Evolutionary conservation across 768 basidiomycete species (phyloP).

Genomic region (Termitomyces eurrhizus): DNA sequence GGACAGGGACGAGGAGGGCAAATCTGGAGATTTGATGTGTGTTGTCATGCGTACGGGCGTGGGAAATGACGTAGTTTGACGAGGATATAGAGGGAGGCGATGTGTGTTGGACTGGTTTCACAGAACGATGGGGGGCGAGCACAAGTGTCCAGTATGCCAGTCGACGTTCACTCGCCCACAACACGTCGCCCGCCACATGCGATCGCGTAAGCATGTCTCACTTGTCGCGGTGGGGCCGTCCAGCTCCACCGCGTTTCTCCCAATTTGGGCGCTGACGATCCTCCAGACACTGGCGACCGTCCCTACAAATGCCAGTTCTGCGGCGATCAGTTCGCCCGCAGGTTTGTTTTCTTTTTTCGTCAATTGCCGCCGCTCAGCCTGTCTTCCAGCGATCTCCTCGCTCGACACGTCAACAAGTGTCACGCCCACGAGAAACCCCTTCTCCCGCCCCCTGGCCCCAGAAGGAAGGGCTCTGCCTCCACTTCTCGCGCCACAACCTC

Average conservation of each 20-base stretch:
- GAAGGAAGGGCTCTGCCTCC: slow-evolving; percentile 65
- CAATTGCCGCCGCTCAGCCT: not conserved
- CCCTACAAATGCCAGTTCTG: slow-evolving; percentile 88
- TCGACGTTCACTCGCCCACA: slow-evolving; percentile 87
- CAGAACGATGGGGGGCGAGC: slow-evolving; percentile 69
- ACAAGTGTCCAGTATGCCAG: slow-evolving; percentile 84
- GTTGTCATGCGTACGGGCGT: not conserved
- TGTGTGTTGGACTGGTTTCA: not conserved
- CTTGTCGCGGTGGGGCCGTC: not conserved
- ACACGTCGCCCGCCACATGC: slow-evolving; percentile 88
- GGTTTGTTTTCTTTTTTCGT: slow-evolving; percentile 33
- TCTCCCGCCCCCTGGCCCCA: slow-evolving; percentile 32
- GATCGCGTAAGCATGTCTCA: slow-evolving; percentile 64
- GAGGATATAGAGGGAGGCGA: not conserved
- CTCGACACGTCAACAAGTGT: slow-evolving; percentile 85
- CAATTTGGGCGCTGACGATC: slow-evolving; percentile 1
- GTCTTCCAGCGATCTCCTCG: slow-evolving; percentile 67
- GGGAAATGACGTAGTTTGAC: not conserved
- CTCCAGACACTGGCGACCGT: slow-evolving; percentile 78
- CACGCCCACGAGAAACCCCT: slow-evolving; percentile 70
- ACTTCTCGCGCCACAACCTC: slow-evolving; percentile 72
- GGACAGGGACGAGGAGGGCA: not conserved
- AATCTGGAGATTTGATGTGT: not conserved
- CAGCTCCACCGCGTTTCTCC: slow-evolving; percentile 19
- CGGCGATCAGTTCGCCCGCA: slow-evolving; percentile 87